Conservation (phyloP, 1,284 basidiomycete species). For the Sanghuangporus weigelae region DNA sequence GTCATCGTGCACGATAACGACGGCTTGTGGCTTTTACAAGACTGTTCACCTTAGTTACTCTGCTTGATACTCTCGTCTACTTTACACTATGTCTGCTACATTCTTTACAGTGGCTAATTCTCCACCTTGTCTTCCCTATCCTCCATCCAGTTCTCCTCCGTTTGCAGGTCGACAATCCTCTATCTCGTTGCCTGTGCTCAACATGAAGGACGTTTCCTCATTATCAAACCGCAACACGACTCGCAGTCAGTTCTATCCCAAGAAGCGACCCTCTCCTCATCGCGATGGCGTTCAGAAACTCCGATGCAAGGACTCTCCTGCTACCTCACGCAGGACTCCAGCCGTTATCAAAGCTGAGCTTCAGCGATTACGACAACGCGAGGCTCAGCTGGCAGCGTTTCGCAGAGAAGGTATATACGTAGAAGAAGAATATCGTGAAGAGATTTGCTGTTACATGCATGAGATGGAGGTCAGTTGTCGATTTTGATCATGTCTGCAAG, state of each 20-base stretch:
- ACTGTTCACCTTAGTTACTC: conserved; percentile 3
- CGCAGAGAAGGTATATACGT: conserved; percentile 64
- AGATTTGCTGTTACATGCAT: conserved; percentile 91
- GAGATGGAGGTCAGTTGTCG: conserved; percentile 86
- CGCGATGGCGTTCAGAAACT: conserved; percentile 60
- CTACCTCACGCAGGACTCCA: conserved; percentile 54
- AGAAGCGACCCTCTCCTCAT: conserved; percentile 73
- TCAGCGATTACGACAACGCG: conserved; percentile 59
- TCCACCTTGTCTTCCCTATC: conserved; percentile 11
- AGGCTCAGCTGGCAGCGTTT: conserved; percentile 59
- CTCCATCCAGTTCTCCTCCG: conserved; percentile 15
- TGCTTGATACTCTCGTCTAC: conserved; percentile 3
- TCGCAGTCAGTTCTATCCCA: conserved; percentile 64
- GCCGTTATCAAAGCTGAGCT: conserved; percentile 55
- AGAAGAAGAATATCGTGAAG: conserved; percentile 94
- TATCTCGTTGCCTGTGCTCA: conserved; percentile 27
- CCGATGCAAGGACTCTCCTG: conserved; percentile 45
- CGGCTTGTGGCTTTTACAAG: conserved; percentile 8
- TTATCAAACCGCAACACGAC: conserved; percentile 46
- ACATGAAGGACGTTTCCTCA: conserved; percentile 72
- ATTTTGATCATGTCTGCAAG: not conserved
- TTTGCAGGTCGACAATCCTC: conserved; percentile 23
- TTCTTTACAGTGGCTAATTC: conserved; percentile 17
- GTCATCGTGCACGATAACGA: not conserved
- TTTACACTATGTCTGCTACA: conserved; percentile 17